These are phyloP conservation scores for Pinus taeda DNA, from an alignment of 75 land plant species.

Conservation along the genomic window DNA sequence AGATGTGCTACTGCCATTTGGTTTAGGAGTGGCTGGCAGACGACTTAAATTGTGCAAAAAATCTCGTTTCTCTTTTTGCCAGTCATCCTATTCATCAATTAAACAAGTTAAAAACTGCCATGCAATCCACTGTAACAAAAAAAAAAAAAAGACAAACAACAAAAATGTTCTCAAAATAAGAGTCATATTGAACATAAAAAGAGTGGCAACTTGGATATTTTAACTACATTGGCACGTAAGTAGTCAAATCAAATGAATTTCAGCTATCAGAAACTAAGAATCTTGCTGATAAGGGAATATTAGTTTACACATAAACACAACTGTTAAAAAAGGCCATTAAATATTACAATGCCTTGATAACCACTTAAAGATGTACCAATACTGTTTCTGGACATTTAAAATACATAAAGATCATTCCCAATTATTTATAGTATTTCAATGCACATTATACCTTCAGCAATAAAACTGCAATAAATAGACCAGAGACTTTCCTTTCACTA, in stretches of 20 bases:
- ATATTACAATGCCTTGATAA: no score
- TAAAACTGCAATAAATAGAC: no score
- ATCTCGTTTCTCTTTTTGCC: conserved; percentile 92
- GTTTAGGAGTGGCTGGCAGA: conserved; percentile 62
- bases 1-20: conserved; percentile 25
- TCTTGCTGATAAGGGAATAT: background rate
- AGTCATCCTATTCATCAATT: conserved; percentile 70
- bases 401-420: no score
- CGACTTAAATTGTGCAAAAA: conserved; percentile 89
- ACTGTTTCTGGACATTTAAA: no score
- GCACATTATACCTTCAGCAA: no score
- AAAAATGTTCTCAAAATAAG: background rate
- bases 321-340: background rate
- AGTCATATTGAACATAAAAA: background rate
- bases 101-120: conserved; percentile 5
- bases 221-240: background rate
- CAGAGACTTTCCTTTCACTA: no score
- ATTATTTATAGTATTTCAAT: no score
- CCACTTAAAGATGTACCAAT: no score
- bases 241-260: background rate
- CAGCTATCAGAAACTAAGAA: background rate
- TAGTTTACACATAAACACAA: background rate
- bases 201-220: background rate
- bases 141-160: background rate
- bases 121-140: background rate